These are phyloP conservation scores for Geosmithia putterillii DNA, from an alignment of 2,329 filamentous ascomycete species.

Conservation along the genomic window DNA sequence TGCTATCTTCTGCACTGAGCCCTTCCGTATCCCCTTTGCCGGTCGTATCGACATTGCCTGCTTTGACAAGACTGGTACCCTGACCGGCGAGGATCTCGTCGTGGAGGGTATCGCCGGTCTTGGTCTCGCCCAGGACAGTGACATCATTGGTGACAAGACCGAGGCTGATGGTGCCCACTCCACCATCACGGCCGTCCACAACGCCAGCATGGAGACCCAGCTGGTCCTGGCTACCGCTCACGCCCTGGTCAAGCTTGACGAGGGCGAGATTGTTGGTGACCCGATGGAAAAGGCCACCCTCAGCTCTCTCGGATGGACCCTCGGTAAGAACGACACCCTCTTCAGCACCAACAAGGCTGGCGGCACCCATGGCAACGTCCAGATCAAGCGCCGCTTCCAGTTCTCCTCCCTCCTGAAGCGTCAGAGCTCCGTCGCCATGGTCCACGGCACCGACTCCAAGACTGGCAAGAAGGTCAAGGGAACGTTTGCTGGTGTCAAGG, in stretches of 20 bases:
- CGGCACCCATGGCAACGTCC: constrained; percentile 54
- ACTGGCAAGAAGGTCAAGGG: constrained; percentile 66
- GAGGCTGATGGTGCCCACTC: constrained; percentile 77
- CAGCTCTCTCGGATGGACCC: constrained; percentile 75
- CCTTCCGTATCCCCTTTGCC: constrained; percentile 94
- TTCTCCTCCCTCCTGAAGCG: constrained; percentile 95
- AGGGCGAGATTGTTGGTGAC: constrained; percentile 93
- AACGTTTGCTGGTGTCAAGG: constrained; percentile 92
- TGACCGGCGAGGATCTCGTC: constrained; percentile 92
- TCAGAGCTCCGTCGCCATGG: constrained; percentile 84
- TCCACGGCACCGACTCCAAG: constrained; percentile 58
- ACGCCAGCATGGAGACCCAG: constrained; percentile 70
- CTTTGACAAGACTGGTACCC: constrained; percentile 96
- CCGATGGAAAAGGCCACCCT: constrained; percentile 98
- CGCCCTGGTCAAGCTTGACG: constrained; percentile 88
- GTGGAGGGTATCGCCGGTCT: constrained; percentile 94
- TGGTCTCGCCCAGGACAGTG: constrained; percentile 49
- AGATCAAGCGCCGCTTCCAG: constrained; percentile 94
- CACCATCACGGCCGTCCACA: constrained; percentile 57
- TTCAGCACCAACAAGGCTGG: constrained; percentile 39
- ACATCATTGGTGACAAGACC: constrained; percentile 48
- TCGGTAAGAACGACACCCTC: constrained; percentile 82
- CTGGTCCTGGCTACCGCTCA: constrained; percentile 91
- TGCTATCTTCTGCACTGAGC: constrained; percentile 97
- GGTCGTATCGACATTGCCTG: constrained; percentile 93